phyloP scores from a whole-genome alignment of 768 basidiomycete species.

The Crassisporium funariophilum region DNA sequence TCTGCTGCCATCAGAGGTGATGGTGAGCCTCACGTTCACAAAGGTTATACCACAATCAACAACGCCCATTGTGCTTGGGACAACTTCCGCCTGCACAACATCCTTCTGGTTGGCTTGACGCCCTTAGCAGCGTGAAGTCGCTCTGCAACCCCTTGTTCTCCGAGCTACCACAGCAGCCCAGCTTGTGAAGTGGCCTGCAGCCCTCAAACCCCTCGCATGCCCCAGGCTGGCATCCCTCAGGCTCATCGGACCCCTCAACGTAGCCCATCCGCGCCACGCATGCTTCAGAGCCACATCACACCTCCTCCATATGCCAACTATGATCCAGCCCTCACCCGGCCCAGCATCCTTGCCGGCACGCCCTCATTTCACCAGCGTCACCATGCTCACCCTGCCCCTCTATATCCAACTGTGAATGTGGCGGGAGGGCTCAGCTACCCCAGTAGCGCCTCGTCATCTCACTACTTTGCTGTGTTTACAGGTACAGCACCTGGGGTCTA shows the following conservation, averaged over 20 bases:
- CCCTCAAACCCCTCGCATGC: not conserved
- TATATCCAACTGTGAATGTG: too few relatives aligned
- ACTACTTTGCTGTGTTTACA: not conserved
- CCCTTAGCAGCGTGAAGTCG: not conserved
- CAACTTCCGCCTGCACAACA: not conserved
- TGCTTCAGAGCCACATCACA: not conserved
- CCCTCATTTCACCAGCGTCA: not conserved
- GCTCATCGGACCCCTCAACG: not conserved
- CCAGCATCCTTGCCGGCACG: too few relatives aligned
- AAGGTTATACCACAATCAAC: not conserved
- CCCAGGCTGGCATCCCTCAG: not conserved
- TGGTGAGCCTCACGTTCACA: not conserved
- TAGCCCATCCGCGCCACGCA: not conserved
- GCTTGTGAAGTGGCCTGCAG: not conserved
- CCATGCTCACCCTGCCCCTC: not conserved
- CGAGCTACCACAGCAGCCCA: not conserved
- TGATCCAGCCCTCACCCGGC: too few relatives aligned
- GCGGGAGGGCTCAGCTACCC: too few relatives aligned
- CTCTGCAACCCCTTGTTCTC: not conserved
- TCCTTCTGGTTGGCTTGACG: not conserved
- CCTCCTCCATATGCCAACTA: too few relatives aligned
- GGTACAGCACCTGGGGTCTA: not conserved
- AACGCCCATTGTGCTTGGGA: not conserved
- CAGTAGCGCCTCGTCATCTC: too few relatives aligned
- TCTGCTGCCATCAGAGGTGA: not conserved